Percentiles rank a stretch among this genome's conserved stretches.
These are phyloP conservation scores for Aphanomyces astaci DNA, from an alignment of 352 stramenopile genomes.

Conservation along the genomic window DNA sequence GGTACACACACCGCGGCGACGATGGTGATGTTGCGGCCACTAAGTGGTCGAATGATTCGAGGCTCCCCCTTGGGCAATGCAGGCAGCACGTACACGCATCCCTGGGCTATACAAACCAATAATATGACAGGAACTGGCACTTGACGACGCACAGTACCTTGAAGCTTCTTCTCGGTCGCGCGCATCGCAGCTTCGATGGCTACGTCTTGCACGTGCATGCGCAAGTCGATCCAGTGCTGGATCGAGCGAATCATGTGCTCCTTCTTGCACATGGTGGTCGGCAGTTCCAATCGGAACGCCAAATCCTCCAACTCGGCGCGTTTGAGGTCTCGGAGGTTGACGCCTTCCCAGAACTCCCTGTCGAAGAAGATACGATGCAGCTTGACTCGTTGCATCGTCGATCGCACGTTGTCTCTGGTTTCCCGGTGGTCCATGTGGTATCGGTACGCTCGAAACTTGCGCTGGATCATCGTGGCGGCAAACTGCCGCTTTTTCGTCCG, in stretches of 20 bases:
- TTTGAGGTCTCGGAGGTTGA: conserved; percentile 52
- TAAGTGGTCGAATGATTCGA: conserved; percentile 52
- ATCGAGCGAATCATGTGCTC: conserved; percentile 60
- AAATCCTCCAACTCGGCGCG: conserved; percentile 54
- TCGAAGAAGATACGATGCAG: conserved; percentile 47
- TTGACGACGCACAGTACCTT: conserved; percentile 27
- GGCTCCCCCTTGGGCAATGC: conserved; percentile 32
- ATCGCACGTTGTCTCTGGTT: conserved; percentile 33
- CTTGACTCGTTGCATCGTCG: conserved; percentile 44
- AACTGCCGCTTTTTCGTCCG: conserved; percentile 29
- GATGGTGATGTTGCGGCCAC: conserved; percentile 50
- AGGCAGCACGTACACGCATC: conserved; percentile 60
- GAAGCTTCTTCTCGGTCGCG: conserved; percentile 44
- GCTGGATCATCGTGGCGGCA: conserved; percentile 64
- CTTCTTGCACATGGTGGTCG: conserved; percentile 61
- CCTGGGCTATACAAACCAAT: conserved; percentile 32
- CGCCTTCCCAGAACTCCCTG: conserved; percentile 41
- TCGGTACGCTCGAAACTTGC: conserved; percentile 49
- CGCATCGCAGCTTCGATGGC: conserved; percentile 44
- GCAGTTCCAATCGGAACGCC: conserved; percentile 56
- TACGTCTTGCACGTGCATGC: conserved; percentile 49
- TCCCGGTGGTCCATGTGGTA: conserved; percentile 48
- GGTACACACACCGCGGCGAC: conserved; percentile 44
- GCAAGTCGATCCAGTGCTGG: conserved; percentile 67
- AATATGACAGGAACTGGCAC: not conserved